phyloP scores from a whole-genome alignment of 1,139 yeast species.

The Pichia sp. region DNA sequence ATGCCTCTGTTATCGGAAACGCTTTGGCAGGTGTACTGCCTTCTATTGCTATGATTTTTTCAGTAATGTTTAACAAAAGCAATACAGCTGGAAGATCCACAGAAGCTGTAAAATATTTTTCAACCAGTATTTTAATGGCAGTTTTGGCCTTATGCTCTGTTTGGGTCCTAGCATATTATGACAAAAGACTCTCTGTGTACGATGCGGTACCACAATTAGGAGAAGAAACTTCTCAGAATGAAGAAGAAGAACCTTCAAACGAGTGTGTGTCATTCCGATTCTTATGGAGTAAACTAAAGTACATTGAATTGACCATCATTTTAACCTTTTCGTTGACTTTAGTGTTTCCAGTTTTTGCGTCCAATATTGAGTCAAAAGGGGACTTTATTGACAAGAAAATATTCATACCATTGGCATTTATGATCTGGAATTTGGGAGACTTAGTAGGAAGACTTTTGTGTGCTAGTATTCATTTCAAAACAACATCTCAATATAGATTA shows the following conservation, averaged over 20 bases:
- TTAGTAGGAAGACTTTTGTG: conserved; percentile 67
- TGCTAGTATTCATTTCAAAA: conserved; percentile 38
- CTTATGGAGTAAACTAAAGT: conserved; percentile 51
- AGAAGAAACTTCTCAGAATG: no score
- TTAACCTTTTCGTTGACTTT: conserved; percentile 70
- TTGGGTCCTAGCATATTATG: conserved; percentile 27
- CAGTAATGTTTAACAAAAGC: conserved; percentile 28
- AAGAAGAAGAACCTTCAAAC: not conserved
- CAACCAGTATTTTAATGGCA: conserved; percentile 62
- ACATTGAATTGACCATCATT: conserved; percentile 63
- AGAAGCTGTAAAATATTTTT: conserved; percentile 44
- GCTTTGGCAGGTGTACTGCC: conserved; percentile 92
- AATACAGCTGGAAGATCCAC: conserved; percentile 7
- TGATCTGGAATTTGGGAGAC: conserved; percentile 89
- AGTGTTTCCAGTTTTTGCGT: conserved; percentile 86
- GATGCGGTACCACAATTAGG: no score
- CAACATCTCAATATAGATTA: conserved; percentile 34
- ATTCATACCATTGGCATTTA: conserved; percentile 69
- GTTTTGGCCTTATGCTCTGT: conserved; percentile 30
- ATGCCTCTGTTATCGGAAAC: conserved; percentile 91
- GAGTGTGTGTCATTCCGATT: conserved; percentile 25
- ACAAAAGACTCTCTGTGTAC: conserved; percentile 3
- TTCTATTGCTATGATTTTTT: conserved; percentile 60
- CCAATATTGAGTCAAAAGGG: conserved; percentile 46
- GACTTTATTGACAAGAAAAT: conserved; percentile 33